Evolutionary conservation across 2,329 filamentous ascomycete genomes (phyloP), one percentile per base, ranked within the genome.

Genomic region (Alternaria sp.): DNA sequence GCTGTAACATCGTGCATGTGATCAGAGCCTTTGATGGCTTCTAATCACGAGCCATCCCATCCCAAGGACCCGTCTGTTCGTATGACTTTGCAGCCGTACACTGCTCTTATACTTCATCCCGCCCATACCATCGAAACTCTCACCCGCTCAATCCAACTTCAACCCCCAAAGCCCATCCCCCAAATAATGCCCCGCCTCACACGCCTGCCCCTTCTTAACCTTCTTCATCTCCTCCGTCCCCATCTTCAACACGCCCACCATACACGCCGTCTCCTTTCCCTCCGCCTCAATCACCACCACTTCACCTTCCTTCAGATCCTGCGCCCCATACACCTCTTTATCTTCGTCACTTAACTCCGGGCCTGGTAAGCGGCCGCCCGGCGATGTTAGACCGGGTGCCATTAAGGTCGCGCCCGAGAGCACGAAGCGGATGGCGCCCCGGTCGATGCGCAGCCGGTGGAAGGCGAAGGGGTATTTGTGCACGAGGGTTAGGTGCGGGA

Each of bases 401-500:
- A 99, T 99, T 67, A 99, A 89, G 13, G 95, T 93, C 1, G 96
- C 96, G 47, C 96, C 96, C 1, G 90, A 92, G 2, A 99, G 88
- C 25, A 99, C 95, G 82, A 99, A 99, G 65, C 96, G 92, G 76
- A 99, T 98, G 6, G 96, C 96, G 66, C 96, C 96, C 54, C 96
- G 89, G 81, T 99, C 96, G 80, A 98, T 97, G 62, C 94, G 91
- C 61, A 99, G 86, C 56, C 88, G 91, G 17, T 92, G 90, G 79
- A 99, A 95, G 62, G 89, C 91, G 70, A 89, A 84, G 10, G 96
- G 96, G 83, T 95, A 98, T 72, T 91, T 88, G 85, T 99, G 96
- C 40, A 99, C 89, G 74, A 98, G 89, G 51, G 88, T 88, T 12
- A 99, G 89, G 81, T 98, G 96, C 1, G 96, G 96, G 62, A 97